Evolutionary conservation across 2,329 filamentous ascomycete species (phyloP), one percentile per base, ranked within the genome.

Genomic region (Cladosporium velox): DNA sequence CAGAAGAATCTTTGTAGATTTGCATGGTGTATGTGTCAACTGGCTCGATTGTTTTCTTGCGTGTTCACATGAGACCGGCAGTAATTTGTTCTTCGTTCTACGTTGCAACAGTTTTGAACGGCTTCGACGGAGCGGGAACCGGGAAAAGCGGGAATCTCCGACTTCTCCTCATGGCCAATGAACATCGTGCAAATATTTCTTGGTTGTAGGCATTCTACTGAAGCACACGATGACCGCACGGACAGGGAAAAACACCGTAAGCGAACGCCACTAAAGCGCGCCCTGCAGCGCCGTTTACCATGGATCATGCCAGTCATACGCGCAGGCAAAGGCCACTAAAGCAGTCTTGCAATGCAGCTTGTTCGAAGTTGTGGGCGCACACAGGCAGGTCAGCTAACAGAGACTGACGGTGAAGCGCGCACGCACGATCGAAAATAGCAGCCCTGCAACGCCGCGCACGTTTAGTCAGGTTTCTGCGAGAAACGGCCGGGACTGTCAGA

Each of bases 221-320:
- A n/a, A 3, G 41, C 38, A 32, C 18, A 14, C 59, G 38, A 55
- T 51, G 21, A 30, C 26, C 32, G 59, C 59, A 52, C 59, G 24
- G 59, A 62, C 59, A 52, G 30, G 59, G 44, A 30, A 32, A 28
- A 28, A 30, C 59, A 38, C 24, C 59, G 59, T 30, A 62, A 52
- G 59, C 59, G 59, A 62, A 47, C 28, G 59, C 59, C 47, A 47
- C 59, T 62, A 62, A 62, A 11, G 24, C 24, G 35, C 61, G 61
- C 61, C 51, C 61, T 64, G 61, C 61, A 64, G 61, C 34, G 24
- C n/a, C 57, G 51, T 32, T 64, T 44, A n/a, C 11, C 61, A 64
- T 64, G 61, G 61, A 57, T 64, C 51, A 64, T 64, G 61, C 61
- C 51, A 54, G 61, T 64, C 61, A 64, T 64, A 35, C 32, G 47